Conservation (phyloP, 192 early-diverging fungal species). For the Lunasporangiospora selenospora region DNA sequence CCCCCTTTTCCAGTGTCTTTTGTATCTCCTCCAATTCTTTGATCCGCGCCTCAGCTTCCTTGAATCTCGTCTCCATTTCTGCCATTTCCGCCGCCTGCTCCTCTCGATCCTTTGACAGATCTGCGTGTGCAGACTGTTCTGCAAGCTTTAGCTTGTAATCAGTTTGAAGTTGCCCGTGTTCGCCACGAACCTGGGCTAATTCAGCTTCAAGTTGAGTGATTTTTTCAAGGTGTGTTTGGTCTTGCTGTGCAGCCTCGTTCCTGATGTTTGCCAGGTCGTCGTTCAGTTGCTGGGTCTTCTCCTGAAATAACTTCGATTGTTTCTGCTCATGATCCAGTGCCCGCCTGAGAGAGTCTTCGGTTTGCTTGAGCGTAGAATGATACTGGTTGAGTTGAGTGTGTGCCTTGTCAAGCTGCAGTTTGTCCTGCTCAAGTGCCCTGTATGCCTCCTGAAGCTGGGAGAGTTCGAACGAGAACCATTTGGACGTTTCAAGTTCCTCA, state of each 20-base stretch:
- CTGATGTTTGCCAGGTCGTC: slow-evolving; percentile 14
- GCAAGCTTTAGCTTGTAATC: slow-evolving; percentile 35
- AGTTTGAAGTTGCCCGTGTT: slow-evolving; percentile 9
- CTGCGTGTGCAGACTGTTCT: slow-evolving; percentile 23
- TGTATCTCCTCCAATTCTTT: slow-evolving; percentile 14
- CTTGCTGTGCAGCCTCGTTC: neutral
- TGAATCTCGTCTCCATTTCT: slow-evolving; percentile 9
- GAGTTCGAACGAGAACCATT: slow-evolving; percentile 36
- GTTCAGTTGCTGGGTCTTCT: slow-evolving; percentile 3
- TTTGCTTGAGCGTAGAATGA: slow-evolving; percentile 5
- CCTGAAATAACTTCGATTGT: neutral
- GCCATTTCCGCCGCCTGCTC: too few species aligned
- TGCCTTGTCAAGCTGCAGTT: slow-evolving; percentile 32
- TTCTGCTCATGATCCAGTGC: slow-evolving; percentile 22
- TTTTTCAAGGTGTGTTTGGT: neutral
- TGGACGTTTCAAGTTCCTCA: slow-evolving; percentile 33
- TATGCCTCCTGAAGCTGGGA: slow-evolving; percentile 31
- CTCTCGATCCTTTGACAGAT: slow-evolving; percentile 22
- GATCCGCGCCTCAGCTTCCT: slow-evolving; percentile 2
- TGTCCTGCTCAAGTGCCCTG: slow-evolving; percentile 15
- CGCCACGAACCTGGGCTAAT: slow-evolving; percentile 7
- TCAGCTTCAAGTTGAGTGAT: slow-evolving; percentile 24
- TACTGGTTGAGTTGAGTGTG: slow-evolving; percentile 26
- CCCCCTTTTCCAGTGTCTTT: slow-evolving; percentile 20
- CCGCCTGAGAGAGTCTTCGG: slow-evolving; percentile 16